Conservation (phyloP, 371 early-diverging fungal genomes). For the Syncephalastrum racemosum region DNA sequence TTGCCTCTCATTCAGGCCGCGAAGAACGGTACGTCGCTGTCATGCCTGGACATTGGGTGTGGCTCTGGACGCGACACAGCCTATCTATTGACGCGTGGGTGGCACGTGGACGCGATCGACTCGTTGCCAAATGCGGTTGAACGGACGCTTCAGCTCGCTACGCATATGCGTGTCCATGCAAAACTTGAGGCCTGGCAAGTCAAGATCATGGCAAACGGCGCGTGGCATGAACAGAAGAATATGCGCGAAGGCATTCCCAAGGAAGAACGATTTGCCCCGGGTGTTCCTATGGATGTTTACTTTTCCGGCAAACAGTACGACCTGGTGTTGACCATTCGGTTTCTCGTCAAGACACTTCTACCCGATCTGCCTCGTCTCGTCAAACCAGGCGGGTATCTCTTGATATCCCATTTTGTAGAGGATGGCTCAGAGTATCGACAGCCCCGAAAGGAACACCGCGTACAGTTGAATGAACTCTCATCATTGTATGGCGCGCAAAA, state of each 20-base stretch:
- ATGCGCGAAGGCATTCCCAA: background rate
- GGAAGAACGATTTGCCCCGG: slow-evolving; percentile 11
- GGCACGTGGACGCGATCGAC: slow-evolving; percentile 42
- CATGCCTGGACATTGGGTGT: slow-evolving; percentile 48
- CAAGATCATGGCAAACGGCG: slow-evolving; percentile 32
- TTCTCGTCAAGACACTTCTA: slow-evolving; percentile 33
- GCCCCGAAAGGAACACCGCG: slow-evolving; percentile 34
- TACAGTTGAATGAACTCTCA: slow-evolving; percentile 31
- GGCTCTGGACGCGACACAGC: slow-evolving; percentile 48
- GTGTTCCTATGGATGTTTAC: slow-evolving; percentile 12
- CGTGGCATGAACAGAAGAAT: slow-evolving; percentile 17
- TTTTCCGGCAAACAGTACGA: slow-evolving; percentile 26
- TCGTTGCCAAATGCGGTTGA: slow-evolving; percentile 30
- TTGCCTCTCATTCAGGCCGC: slow-evolving; percentile 18
- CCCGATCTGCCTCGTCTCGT: slow-evolving; percentile 25
- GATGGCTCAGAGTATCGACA: slow-evolving; percentile 28
- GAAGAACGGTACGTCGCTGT: background rate
- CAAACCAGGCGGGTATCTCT: slow-evolving; percentile 34
- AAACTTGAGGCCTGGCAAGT: slow-evolving; percentile 17
- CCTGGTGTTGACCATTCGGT: slow-evolving; percentile 44
- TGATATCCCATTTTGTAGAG: slow-evolving; percentile 50
- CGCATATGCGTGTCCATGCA: slow-evolving; percentile 18
- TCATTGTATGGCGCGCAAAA: slow-evolving; percentile 16
- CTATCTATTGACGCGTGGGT: slow-evolving; percentile 34
- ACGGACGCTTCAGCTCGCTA: slow-evolving; percentile 26